A percentile compares a stretch with the other conserved stretches of the same genome.
These are phyloP conservation scores for Annulohypoxylon stygium DNA, from an alignment of 495 filamentous ascomycete genomes.

Conservation along the genomic window DNA sequence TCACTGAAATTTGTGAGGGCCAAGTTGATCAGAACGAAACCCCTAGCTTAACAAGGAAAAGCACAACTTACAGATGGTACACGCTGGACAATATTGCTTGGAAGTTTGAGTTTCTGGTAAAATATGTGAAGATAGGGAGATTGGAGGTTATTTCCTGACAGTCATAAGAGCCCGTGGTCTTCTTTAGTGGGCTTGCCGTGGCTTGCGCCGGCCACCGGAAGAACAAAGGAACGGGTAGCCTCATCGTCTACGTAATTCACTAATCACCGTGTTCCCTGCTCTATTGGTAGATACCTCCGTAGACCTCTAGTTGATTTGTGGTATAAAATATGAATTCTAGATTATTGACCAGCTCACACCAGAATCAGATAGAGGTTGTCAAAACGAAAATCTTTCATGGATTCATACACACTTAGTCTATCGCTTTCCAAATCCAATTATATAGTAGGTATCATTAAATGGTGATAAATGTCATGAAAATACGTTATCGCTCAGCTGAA, in stretches of 20 bases:
- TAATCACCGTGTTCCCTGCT: background rate
- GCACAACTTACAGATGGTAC: background rate
- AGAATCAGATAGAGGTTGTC: background rate
- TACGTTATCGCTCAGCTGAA: slow-evolving; percentile 19
- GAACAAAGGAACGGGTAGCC: background rate
- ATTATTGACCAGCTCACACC: background rate
- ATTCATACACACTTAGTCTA: background rate
- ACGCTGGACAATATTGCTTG: background rate
- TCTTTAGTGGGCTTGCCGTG: background rate
- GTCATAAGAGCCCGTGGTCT: background rate
- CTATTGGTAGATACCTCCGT: background rate
- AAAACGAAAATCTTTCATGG: background rate
- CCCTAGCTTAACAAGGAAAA: background rate
- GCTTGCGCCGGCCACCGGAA: background rate
- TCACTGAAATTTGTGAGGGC: background rate
- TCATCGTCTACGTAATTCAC: background rate
- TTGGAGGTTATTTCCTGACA: background rate
- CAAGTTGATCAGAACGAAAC: background rate
- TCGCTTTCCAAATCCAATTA: background rate
- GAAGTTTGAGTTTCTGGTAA: background rate
- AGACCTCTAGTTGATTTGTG: background rate
- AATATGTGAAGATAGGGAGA: background rate
- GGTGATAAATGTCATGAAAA: background rate
- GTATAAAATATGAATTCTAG: background rate
- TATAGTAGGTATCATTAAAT: background rate